Percentiles rank a stretch among this genome's conserved stretches.
These are phyloP conservation scores for Sapria himalayana DNA, from an alignment of 345 rosid genomes.

Conservation along the genomic window DNA sequence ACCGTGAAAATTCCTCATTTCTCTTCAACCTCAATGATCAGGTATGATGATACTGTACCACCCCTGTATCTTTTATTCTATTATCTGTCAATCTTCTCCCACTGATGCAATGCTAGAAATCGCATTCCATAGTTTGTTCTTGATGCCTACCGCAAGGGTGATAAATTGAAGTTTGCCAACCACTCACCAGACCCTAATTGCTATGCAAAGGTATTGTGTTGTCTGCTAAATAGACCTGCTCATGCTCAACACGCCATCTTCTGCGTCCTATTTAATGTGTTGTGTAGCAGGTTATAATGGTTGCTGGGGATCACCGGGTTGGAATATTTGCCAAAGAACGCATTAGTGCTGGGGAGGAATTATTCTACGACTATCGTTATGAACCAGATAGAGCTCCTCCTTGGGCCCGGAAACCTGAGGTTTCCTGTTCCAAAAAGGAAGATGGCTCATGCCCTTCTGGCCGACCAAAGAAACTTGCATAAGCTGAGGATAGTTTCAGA, in stretches of 20 bases:
- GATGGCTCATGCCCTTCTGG: slow-evolving; percentile 61
- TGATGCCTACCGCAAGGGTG: slow-evolving; percentile 96
- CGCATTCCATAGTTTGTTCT: slow-evolving; percentile 46
- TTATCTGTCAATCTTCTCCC: not conserved
- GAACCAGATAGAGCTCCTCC: slow-evolving; percentile 97
- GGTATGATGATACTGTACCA: slow-evolving; percentile 21
- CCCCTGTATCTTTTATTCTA: not conserved
- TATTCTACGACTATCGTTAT: slow-evolving; percentile 84
- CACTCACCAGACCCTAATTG: slow-evolving; percentile 97
- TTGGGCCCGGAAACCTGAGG: slow-evolving; percentile 95
- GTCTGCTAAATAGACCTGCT: no score
- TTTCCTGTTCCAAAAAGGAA: slow-evolving; percentile 65
- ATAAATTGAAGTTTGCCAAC: slow-evolving; percentile 89
- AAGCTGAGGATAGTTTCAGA: slow-evolving; percentile 11
- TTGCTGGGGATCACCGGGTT: slow-evolving; percentile 88
- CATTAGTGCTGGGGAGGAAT: slow-evolving; percentile 74
- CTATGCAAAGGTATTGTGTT: slow-evolving; percentile 61
- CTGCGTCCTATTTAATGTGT: not conserved
- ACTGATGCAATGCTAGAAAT: not conserved
- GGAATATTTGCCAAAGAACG: slow-evolving; percentile 95
- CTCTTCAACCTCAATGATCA: slow-evolving; percentile 95
- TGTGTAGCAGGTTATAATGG: slow-evolving; percentile 66
- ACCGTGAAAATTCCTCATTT: slow-evolving; percentile 94
- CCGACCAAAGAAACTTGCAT: slow-evolving; percentile 93
- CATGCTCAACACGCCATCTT: not conserved